Percentiles rank a stretch among this genome's conserved stretches.
Evolutionary conservation across 257 asterid species (phyloP).

Genomic region (Jasminum sambac): DNA sequence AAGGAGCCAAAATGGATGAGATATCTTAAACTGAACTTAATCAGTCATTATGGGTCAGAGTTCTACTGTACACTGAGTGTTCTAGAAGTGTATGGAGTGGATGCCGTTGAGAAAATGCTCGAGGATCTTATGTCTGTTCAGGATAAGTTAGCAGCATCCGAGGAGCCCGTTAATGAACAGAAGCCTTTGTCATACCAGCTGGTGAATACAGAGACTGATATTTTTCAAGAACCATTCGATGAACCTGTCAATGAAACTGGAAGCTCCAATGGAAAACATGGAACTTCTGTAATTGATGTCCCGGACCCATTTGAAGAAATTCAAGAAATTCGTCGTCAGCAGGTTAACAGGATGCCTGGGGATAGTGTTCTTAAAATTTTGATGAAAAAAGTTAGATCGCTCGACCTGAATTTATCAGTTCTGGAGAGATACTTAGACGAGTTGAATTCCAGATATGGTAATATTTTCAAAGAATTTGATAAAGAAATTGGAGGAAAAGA

Average conservation of each 20-base stretch:
- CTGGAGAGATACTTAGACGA: conserved; percentile 83
- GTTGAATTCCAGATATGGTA: conserved; percentile 67
- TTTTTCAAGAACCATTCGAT: conserved; percentile 39
- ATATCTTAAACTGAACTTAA: conserved; percentile 67
- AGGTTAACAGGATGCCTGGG: conserved; percentile 90
- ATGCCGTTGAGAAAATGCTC: conserved; percentile 97
- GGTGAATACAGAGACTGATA: conserved; percentile 35
- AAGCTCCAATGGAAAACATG: conserved; percentile 42
- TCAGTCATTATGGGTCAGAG: conserved; percentile 84
- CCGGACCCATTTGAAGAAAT: conserved; percentile 82
- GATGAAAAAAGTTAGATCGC: conserved; percentile 78
- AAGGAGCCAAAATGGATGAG: conserved; percentile 93
- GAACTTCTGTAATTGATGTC: conserved; percentile 38
- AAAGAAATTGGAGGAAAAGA: conserved; percentile 62
- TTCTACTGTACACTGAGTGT: conserved; percentile 88
- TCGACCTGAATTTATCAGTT: conserved; percentile 81
- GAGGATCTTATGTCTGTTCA: conserved; percentile 76
- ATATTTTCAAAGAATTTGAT: conserved; percentile 62
- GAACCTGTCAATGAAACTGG: conserved; percentile 41
- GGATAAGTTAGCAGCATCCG: conserved; percentile 49
- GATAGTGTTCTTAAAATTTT: conserved; percentile 95
- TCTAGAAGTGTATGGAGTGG: conserved; percentile 88
- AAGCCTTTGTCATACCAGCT: conserved; percentile 42
- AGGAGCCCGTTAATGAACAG: conserved; percentile 38
- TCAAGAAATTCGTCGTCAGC: conserved; percentile 69